A percentile compares a stretch with the other conserved stretches of the same genome.
phyloP scores from a whole-genome alignment of 2,329 filamentous ascomycete species.

The Ophiostoma sp. region DNA sequence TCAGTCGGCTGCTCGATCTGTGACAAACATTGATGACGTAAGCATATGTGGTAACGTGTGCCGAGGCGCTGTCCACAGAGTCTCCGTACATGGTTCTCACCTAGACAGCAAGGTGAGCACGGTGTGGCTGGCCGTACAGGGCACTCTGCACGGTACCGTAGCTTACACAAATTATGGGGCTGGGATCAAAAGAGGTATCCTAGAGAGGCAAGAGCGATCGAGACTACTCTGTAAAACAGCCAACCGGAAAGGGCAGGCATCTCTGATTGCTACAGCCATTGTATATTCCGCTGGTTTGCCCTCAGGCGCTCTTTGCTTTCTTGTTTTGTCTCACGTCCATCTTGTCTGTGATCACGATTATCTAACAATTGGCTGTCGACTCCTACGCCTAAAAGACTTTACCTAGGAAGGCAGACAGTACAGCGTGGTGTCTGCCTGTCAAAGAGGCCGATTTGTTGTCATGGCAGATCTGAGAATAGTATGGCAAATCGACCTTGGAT shows the following conservation, averaged over 20 bases:
- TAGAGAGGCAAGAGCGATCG: not conserved
- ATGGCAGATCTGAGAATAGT: not conserved
- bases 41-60: not conserved
- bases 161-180: not conserved
- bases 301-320: not conserved
- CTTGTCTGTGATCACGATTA: not conserved
- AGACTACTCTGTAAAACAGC: no score
- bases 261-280: no score
- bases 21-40: not conserved
- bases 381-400: not conserved
- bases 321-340: not conserved
- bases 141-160: not conserved
- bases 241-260: no score
- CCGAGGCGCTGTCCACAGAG: not conserved
- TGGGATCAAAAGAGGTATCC: no score
- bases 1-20: no score
- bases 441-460: not conserved
- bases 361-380: not conserved
- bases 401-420: not conserved
- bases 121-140: not conserved
- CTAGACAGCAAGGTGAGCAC: not conserved
- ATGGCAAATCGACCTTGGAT: not conserved
- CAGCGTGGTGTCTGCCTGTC: not conserved
- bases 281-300: not conserved
- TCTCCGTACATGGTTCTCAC: not conserved